Percentiles rank a stretch among this genome's conserved stretches.
These are phyloP conservation scores for Catharanthus roseus DNA, from an alignment of 257 asterid species.

Conservation along the genomic window DNA sequence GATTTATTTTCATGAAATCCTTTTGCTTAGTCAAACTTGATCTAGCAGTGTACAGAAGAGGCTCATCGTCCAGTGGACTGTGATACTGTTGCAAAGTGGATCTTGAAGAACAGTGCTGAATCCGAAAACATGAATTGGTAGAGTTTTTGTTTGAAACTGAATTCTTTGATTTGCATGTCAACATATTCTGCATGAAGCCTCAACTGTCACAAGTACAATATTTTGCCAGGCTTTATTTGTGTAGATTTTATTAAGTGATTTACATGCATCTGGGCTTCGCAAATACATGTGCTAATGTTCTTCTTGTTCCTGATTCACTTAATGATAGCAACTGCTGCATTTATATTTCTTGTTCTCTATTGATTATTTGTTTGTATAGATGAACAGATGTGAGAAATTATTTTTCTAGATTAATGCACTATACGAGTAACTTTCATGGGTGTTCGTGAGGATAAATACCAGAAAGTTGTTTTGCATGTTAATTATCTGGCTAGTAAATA, in stretches of 20 bases:
- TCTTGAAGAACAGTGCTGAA: slow-evolving; percentile 93
- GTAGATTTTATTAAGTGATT: not conserved
- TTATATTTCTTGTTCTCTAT: not conserved
- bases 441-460: not conserved
- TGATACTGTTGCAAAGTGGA: slow-evolving; percentile 88
- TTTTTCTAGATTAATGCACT: not conserved
- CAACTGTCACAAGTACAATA: not conserved
- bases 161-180: not conserved
- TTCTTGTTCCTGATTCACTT: not conserved
- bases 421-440: not conserved
- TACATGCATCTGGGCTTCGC: not conserved
- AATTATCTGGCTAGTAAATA: not conserved
- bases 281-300: not conserved
- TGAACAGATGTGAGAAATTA: not conserved
- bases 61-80: slow-evolving; percentile 99
- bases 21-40: slow-evolving; percentile 21
- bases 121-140: slow-evolving; percentile 99
- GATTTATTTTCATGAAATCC: slow-evolving; percentile 12
- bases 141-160: slow-evolving; percentile 4
- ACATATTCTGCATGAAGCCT: not conserved
- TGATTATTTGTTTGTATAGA: not conserved
- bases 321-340: not conserved
- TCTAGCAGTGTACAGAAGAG: slow-evolving; percentile 87
- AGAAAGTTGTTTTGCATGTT: not conserved
- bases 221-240: not conserved